Base-by-base conservation (phyloP, 305 asterid genomes). In the Rubia occidens region DNA sequence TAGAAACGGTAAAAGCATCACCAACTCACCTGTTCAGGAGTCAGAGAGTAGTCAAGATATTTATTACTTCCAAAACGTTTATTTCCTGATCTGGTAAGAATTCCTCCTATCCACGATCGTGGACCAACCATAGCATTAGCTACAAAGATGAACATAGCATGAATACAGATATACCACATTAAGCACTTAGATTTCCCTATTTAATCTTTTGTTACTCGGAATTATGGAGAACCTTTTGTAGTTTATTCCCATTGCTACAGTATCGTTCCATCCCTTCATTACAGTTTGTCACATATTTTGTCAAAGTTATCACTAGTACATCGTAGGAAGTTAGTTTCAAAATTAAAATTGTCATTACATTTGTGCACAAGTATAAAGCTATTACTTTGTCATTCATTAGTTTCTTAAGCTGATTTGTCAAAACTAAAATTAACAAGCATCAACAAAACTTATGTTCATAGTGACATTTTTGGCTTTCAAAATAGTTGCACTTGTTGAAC, bases 101-200 rank as follows among this genome's bases (percentile, higher is more conserved):
- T 73, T 85, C 95, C 97, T 81, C 96, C 98, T 78, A 94, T 81
- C 97, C 97, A 94, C 76, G 96, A 80, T 82, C 94, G 84, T 68
- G 97, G 91, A 77, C 96, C 96, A 83, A 89, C 96, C 99, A 94
- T 94, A 86, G 97, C 97, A 89, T 86, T 87, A 87, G 92, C 97
- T 93, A 77, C 79, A 81, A 75, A 74, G 64, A 67, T 53, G 54
- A 80, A 66, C 55, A 63, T 58, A 35, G 26, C 6, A 67, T 71
- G 56, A 82, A 47, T 73, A 63, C 55, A 35, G 26, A 55, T 39
- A 32, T 24, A 61, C 15, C 18, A 56, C 20, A 42, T 18, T 17
- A 7, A 58, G 63, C 32, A 26, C 39, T 58, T 20, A 24, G 14
- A 7, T 58, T 58, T 24, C 10, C 17, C 62, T 58, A 21, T 55